Evolutionary conservation across 306 rosid genomes (phyloP).

Genomic region (Trifolium fragiferum): DNA sequence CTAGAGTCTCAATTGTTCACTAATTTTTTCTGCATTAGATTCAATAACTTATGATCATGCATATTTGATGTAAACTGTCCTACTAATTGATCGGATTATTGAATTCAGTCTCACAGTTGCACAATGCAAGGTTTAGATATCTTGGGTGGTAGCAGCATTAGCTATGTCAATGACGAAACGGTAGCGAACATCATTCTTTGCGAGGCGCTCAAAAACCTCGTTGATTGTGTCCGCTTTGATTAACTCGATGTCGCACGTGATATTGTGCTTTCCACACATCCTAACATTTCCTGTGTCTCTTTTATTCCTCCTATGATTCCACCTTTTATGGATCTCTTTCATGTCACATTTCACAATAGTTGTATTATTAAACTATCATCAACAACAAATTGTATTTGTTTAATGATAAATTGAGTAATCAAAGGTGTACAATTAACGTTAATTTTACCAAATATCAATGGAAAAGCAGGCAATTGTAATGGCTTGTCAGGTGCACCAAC

Average conservation of each 20-base stretch:
- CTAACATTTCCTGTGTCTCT: constrained; percentile 76
- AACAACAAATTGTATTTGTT: not conserved
- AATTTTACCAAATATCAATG: constrained; percentile 67
- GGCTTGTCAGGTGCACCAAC: constrained; percentile 81
- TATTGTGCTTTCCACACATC: constrained; percentile 65
- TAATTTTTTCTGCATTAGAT: no score
- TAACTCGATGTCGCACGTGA: constrained; percentile 68
- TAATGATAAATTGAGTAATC: not conserved
- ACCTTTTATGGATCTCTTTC: constrained; percentile 72
- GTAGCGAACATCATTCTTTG: constrained; percentile 63
- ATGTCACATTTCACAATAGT: constrained; percentile 30
- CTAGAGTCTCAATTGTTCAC: no score
- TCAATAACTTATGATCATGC: no score
- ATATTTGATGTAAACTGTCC: not conserved
- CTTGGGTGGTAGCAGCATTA: not conserved
- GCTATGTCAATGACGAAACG: constrained; percentile 76
- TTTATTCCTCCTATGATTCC: constrained; percentile 75
- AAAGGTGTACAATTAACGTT: not conserved
- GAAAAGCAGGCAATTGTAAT: constrained; percentile 61
- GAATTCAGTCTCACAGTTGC: no score
- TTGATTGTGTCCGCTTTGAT: constrained; percentile 52
- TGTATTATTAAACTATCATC: no score
- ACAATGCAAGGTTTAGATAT: not conserved
- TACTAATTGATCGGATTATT: no score
- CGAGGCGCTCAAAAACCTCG: constrained; percentile 59